Base-by-base conservation (phyloP, 176 grass and related monocot genomes). In the Aegilops longissima region DNA sequence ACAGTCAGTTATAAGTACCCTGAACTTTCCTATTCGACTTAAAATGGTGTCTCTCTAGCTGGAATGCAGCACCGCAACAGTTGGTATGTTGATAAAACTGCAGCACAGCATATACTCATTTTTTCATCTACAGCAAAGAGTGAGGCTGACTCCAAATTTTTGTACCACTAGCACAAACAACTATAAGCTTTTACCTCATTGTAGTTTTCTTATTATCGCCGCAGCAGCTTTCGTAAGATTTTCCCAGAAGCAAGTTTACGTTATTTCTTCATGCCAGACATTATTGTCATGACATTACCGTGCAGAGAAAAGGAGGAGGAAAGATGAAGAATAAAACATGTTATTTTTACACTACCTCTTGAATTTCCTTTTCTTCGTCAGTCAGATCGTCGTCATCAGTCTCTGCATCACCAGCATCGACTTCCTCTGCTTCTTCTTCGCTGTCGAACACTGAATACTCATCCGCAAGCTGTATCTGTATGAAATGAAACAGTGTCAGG, bases 361-460 rank as follows among this genome's bases (percentile, higher is more conserved):
- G 79, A 20, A 83, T 82, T 12, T 84, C 91, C 35, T 49, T 88
- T 59, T 88, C 86, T 45, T 78, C 76, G 5, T 92, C 93, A 5
- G 85, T 95, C 69, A 90, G 83, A 24, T 23, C 61, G 74, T 96
- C 91, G 12, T 93, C 94, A 86, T 96, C 87, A 69, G 88, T 90
- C 58, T 93, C 94, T 5, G 18, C 80, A 87, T 92, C 91, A 61
- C 10, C 70, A 51, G 80, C 61, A 80, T 91, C 89, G 72, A 67
- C 87, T 84, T 91, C 94, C 81, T 96, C 94, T 80, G 93, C 91
- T 85, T 91, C 93, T 83, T 96, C 94, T 78, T 96, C 94, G 3
- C 94, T 96, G 61, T 87, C 91, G 36, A 87, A 93, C 8, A 96
- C 91, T 0, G 86, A 91, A 65, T 91, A 83, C 61, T 85, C 86